Percentiles rank a stretch among this genome's conserved stretches.
phyloP scores from a whole-genome alignment of 1,284 basidiomycete genomes.

The Melampsora larici-populina region DNA sequence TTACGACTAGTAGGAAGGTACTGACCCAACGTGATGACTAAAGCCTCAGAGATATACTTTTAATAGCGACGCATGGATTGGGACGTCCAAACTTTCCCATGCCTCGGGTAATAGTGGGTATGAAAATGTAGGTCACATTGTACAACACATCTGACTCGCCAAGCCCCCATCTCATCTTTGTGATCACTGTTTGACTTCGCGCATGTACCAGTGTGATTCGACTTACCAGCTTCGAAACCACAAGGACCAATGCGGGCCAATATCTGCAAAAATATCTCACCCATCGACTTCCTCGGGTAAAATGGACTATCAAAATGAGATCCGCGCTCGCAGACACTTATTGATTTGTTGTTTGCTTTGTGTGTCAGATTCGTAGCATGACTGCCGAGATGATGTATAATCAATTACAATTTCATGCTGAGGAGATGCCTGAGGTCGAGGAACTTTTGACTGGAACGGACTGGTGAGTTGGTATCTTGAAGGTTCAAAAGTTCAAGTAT shows the following conservation, averaged over 20 bases:
- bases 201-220: slow-evolving; percentile 17
- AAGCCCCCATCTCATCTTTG: neutral
- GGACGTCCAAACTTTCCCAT: slow-evolving; percentile 23
- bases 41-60: slow-evolving; percentile 8
- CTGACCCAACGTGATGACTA: neutral
- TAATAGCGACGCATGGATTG: slow-evolving; percentile 22
- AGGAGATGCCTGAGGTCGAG: slow-evolving; percentile 26
- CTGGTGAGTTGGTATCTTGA: slow-evolving; percentile 10
- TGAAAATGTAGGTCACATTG: slow-evolving; percentile 37
- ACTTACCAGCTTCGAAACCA: slow-evolving; percentile 18
- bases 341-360: no score
- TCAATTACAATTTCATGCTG: slow-evolving; percentile 26
- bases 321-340: no score
- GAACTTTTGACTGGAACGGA: slow-evolving; percentile 23
- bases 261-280: slow-evolving; percentile 21
- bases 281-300: slow-evolving; percentile 21
- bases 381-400: slow-evolving; percentile 35
- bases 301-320: neutral
- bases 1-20: neutral
- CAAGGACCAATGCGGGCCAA: slow-evolving; percentile 4
- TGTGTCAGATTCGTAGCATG: slow-evolving; percentile 12
- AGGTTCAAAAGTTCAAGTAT: neutral
- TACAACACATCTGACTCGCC: neutral
- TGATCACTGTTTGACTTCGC: neutral
- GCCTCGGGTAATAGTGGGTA: slow-evolving; percentile 15